Evolutionary conservation across 768 basidiomycete species (phyloP).

Genomic region (Solioccasus polychromus): DNA sequence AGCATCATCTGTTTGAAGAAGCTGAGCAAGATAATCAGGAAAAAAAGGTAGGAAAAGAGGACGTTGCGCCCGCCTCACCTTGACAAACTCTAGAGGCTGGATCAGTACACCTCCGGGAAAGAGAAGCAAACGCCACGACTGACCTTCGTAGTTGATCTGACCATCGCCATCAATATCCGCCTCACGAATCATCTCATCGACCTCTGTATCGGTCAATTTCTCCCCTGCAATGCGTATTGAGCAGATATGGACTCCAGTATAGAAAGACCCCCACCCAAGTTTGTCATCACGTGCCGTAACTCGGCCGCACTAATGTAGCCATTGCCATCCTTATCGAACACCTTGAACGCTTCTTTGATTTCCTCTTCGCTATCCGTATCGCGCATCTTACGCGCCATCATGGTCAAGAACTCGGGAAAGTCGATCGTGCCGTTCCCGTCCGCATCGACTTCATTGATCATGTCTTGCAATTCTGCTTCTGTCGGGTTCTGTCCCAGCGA

Average conservation of each 20-base stretch:
- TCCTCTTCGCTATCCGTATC: constrained; percentile 93
- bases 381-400: constrained; percentile 88
- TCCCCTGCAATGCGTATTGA: constrained; percentile 51
- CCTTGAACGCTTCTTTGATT: constrained; percentile 95
- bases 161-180: constrained; percentile 93
- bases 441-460: constrained; percentile 94
- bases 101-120: constrained; percentile 1
- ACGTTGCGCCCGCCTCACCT: constrained; percentile 38
- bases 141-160: constrained; percentile 87
- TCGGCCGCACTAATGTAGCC: constrained; percentile 87
- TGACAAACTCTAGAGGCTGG: constrained; percentile 63
- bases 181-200: constrained; percentile 97
- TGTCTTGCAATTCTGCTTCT: constrained; percentile 87
- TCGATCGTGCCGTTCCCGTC: constrained; percentile 89
- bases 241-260: neutral
- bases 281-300: constrained; percentile 89
- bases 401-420: constrained; percentile 77
- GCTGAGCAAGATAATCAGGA: constrained; percentile 9
- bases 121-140: constrained; percentile 14
- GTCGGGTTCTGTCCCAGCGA: constrained; percentile 92
- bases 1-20: constrained; percentile 61
- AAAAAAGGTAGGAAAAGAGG: neutral
- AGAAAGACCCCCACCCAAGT: constrained; percentile 55
- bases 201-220: constrained; percentile 82
- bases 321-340: constrained; percentile 95